Percentiles rank a stretch among this genome's conserved stretches.
phyloP scores from a whole-genome alignment of 768 basidiomycete species.

The Tulasnella sp. region DNA sequence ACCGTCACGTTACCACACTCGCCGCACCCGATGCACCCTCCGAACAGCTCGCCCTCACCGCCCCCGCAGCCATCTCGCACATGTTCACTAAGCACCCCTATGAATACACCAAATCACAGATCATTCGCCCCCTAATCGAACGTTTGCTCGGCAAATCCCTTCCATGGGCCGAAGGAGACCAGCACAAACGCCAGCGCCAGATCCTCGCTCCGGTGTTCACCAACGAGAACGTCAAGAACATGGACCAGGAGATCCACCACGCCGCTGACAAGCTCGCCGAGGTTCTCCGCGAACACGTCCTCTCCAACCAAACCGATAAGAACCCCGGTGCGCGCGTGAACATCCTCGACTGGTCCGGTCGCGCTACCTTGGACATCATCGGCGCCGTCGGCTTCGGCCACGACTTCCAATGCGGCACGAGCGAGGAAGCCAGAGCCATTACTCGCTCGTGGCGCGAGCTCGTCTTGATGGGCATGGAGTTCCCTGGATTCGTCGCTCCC shows the following conservation, averaged over 20 bases:
- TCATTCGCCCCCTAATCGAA: conserved; percentile 40
- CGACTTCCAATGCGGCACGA: conserved; percentile 41
- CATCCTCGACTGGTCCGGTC: conserved; percentile 30
- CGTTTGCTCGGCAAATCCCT: conserved; percentile 41
- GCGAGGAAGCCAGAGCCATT: conserved; percentile 38
- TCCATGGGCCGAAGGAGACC: conserved; percentile 43
- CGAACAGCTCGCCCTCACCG: conserved; percentile 35
- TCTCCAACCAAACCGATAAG: not conserved
- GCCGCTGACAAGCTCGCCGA: conserved; percentile 25
- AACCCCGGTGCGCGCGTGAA: conserved; percentile 22
- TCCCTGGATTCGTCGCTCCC: conserved; percentile 32
- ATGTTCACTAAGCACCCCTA: conserved; percentile 28
- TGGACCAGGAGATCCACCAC: conserved; percentile 25
- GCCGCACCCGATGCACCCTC: no score
- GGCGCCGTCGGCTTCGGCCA: conserved; percentile 43
- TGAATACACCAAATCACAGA: conserved; percentile 26
- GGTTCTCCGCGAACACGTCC: conserved; percentile 12
- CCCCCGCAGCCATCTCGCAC: conserved; percentile 34
- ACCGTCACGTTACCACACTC: no score
- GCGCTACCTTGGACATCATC: conserved; percentile 36
- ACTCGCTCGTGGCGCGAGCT: conserved; percentile 35
- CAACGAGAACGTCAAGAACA: conserved; percentile 30
- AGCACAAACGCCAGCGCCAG: conserved; percentile 38
- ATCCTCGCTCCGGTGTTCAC: conserved; percentile 33
- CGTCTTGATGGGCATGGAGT: conserved; percentile 33